Evolutionary conservation across 768 basidiomycete species (phyloP), one percentile per base, ranked within the genome.

Genomic region (Amanita brunnescens): DNA sequence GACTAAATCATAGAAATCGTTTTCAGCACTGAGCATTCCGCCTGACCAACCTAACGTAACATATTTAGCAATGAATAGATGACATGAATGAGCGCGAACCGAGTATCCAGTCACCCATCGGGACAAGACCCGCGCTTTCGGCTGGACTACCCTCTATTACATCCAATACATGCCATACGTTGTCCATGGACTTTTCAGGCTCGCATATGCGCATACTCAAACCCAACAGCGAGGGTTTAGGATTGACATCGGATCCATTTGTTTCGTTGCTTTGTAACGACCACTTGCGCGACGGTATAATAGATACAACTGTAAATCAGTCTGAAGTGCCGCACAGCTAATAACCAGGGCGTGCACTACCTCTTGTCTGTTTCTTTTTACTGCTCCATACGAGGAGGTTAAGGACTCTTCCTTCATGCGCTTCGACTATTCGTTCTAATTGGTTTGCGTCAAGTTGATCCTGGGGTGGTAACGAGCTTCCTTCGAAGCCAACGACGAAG

Each of bases 141-240:
- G 95, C 96, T 5, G 96, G 96, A 55, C 87, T 90, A 18, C 92
- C 95, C 65, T 99, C 95, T 35, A 95, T 70, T 12, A 99, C 92
- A 62, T 99, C 96, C 41, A 99, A 74, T 35, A 99, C 92, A 67
- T 98, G 96, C 94, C 96, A 99, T 5, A 99, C 93, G 56, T 87
- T 91, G 61, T 97, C 92, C 16, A 90, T 72, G 13, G 95, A 87
- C 46, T 79, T 75, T 59, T 90, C 85, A 3, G 95, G 93, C 63
- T 89, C 81, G 62, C 96, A 99, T 62, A 97, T 78, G 18, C 95
- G 80, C 80, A 98, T 85, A 61, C 88, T 92, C 6, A 99, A 74
- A 0, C 96, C 96, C 21, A 99, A 76, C n/a, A 98, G 67, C 7
- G 93, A 95, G 3, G 95, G 94, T 59, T 88, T 85, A 4, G 73